phyloP scores from a whole-genome alignment of 371 early-diverging fungal species.

The Blakeslea trispora region DNA sequence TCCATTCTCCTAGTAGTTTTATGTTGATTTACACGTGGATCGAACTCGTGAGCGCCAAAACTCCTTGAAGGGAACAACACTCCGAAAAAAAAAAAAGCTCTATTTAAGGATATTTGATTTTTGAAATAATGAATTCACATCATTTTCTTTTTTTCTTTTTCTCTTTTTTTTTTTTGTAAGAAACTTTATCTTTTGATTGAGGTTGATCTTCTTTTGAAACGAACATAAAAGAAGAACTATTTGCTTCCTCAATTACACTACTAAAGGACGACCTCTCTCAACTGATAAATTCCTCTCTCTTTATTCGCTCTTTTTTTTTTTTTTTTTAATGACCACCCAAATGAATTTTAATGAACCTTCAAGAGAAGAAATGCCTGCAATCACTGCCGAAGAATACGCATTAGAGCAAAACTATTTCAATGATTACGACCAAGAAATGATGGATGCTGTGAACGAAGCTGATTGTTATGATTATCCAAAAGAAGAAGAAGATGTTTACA shows the following conservation, averaged over 20 bases:
- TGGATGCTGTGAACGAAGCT: conserved; percentile 25
- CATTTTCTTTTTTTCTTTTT: background rate
- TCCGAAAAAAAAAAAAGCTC: background rate
- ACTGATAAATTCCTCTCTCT: background rate
- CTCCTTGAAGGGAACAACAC: background rate
- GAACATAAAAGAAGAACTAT: background rate
- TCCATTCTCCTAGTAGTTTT: no score
- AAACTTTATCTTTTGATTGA: background rate
- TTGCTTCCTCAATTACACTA: background rate
- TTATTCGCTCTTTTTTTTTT: no score
- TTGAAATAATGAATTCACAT: no score
- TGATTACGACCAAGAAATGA: conserved; percentile 37
- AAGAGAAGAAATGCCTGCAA: conserved; percentile 1
- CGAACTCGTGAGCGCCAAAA: background rate
- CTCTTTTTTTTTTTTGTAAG: background rate
- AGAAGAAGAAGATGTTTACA: conserved; percentile 23
- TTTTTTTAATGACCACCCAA: conserved; percentile 8
- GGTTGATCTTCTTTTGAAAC: background rate
- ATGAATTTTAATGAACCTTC: conserved; percentile 6
- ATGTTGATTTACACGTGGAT: background rate
- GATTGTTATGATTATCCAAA: conserved; percentile 27
- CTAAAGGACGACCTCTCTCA: conserved; percentile 3
- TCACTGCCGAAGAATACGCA: conserved; percentile 16
- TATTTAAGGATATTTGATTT: no score
- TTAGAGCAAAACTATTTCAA: conserved; percentile 31